A percentile compares a stretch with the other conserved stretches of the same genome.
These are phyloP conservation scores for Penicillium paxilli DNA, from an alignment of 495 filamentous ascomycete species.

Conservation along the genomic window DNA sequence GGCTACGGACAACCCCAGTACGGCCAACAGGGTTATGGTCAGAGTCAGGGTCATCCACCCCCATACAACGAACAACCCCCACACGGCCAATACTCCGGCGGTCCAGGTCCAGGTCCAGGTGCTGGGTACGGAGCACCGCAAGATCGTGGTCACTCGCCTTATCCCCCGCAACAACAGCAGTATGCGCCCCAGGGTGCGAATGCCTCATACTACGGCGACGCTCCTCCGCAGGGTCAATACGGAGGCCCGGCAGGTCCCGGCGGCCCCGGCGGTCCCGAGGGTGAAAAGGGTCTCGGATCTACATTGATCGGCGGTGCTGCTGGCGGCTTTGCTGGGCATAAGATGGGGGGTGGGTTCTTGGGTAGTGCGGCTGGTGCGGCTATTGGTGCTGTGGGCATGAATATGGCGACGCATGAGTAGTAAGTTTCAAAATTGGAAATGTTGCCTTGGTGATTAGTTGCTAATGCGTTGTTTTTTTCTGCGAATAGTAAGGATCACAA, in stretches of 20 bases:
- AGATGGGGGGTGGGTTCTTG: constrained; percentile 42
- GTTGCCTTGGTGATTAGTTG: background rate
- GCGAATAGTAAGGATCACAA: constrained; percentile 16
- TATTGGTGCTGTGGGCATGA: constrained; percentile 45
- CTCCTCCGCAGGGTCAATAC: constrained; percentile 1
- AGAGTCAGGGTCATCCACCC: constrained; percentile 17
- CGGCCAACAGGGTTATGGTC: constrained; percentile 14
- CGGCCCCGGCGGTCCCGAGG: constrained; percentile 20
- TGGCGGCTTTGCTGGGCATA: constrained; percentile 44
- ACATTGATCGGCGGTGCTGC: constrained; percentile 42
- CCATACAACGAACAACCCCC: constrained; percentile 15
- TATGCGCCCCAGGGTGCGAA: constrained; percentile 26
- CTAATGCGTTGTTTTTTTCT: background rate
- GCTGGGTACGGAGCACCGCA: constrained; percentile 21
- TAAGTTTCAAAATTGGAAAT: constrained; percentile 17
- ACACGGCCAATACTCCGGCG: constrained; percentile 19
- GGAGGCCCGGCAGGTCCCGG: constrained; percentile 9
- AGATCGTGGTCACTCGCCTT: constrained; percentile 31
- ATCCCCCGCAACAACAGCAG: constrained; percentile 31
- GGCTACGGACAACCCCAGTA: constrained; percentile 23
- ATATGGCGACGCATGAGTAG: constrained; percentile 35
- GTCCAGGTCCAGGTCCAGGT: too few relatives aligned
- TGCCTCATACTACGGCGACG: constrained; percentile 12
- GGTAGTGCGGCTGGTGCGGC: constrained; percentile 44
- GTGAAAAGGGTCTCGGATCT: constrained; percentile 46